Conservation (phyloP, 148 eudicot species). For the Rhododendron henanense region DNA sequence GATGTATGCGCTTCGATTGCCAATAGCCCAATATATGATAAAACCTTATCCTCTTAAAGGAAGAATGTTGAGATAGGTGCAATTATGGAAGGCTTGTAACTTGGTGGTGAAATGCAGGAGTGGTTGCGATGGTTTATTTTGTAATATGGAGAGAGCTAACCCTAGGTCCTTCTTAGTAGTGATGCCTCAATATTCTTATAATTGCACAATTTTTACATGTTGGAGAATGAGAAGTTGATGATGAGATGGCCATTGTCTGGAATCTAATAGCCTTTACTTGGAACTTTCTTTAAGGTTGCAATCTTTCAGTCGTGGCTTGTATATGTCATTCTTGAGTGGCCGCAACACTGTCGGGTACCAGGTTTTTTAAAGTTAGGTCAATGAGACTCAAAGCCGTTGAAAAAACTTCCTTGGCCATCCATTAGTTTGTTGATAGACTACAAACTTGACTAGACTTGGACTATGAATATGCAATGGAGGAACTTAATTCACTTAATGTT, state of each 20-base stretch:
- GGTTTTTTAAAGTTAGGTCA: neutral
- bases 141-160: neutral
- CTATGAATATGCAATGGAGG: neutral
- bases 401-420: slow-evolving; percentile 1
- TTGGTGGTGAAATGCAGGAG: neutral
- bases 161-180: neutral
- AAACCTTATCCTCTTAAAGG: neutral
- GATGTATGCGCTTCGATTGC: neutral
- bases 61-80: neutral
- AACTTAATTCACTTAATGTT: neutral
- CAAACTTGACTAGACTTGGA: neutral
- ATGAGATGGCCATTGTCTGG: neutral
- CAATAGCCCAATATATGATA: neutral
- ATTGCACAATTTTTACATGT: neutral
- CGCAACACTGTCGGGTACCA: neutral
- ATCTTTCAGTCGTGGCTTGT: neutral
- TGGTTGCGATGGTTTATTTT: neutral
- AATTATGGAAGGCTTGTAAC: neutral
- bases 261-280: neutral
- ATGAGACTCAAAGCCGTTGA: neutral
- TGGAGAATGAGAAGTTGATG: neutral
- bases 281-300: neutral
- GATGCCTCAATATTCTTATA: neutral
- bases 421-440: neutral
- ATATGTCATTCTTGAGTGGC: neutral